Conservation (phyloP, 2,329 filamentous ascomycete species). For the Ilyonectria destructans region DNA sequence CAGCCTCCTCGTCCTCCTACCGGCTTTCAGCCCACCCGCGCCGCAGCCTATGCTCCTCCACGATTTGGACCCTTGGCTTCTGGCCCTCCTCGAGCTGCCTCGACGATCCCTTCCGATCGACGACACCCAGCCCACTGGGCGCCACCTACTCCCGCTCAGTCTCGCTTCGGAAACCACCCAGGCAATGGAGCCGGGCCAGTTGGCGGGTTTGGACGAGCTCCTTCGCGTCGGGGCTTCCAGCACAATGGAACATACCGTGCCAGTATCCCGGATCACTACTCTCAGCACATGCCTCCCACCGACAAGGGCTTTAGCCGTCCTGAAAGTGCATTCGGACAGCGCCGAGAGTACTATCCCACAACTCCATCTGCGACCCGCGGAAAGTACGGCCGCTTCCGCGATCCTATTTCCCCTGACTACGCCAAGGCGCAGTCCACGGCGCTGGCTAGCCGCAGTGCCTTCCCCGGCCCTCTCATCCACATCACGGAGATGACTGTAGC, state of each 20-base stretch:
- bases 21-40: conserved; percentile 47
- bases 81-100: conserved; percentile 49
- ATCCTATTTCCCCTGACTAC: conserved; percentile 44
- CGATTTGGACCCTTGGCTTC: conserved; percentile 53
- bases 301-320: conserved; percentile 41
- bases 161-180: conserved; percentile 37
- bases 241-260: conserved; percentile 52
- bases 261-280: conserved; percentile 54
- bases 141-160: conserved; percentile 39
- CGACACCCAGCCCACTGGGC: conserved; percentile 42
- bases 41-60: conserved; percentile 44
- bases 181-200: conserved; percentile 30
- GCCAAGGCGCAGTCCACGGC: conserved; percentile 28
- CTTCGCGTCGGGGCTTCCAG: conserved; percentile 52
- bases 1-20: conserved; percentile 45
- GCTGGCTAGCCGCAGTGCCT: conserved; percentile 39
- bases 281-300: conserved; percentile 43
- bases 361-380: conserved; percentile 51
- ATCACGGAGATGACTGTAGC: conserved; percentile 55
- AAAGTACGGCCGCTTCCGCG: conserved; percentile 52
- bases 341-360: conserved; percentile 49
- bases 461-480: conserved; percentile 52
- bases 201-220: conserved; percentile 39
- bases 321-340: conserved; percentile 44
- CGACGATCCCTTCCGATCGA: conserved; percentile 48